Conservation (phyloP, 345 rosid species). For the Eucalyptus sp. region DNA sequence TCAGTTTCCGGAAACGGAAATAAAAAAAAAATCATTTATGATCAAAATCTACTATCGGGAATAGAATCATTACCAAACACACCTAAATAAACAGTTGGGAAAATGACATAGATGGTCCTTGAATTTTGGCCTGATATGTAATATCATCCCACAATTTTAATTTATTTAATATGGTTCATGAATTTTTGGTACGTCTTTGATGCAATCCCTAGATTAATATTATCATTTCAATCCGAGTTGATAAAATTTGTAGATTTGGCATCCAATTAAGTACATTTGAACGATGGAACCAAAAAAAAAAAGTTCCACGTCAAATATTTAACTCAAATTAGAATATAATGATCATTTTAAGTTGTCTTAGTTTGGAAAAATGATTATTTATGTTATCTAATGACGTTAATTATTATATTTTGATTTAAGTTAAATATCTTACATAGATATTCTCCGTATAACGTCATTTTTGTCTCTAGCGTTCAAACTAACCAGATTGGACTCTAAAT, state of each 20-base stretch:
- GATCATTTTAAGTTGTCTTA: background rate
- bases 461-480: background rate
- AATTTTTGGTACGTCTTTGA: background rate
- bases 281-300: background rate
- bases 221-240: background rate
- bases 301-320: accelerated
- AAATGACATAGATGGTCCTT: background rate
- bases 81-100: accelerated
- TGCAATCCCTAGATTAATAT: background rate
- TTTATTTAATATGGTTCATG: background rate
- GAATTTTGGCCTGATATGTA: accelerated
- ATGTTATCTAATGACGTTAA: background rate
- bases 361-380: background rate
- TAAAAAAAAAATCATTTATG: no score
- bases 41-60: no score
- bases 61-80: no score
- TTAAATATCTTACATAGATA: background rate
- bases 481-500: background rate
- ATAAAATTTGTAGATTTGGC: background rate
- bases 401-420: background rate
- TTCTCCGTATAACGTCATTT: background rate
- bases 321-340: background rate
- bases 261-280: background rate
- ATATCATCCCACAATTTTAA: accelerated
- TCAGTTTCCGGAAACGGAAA: no score